Conservation (phyloP, 495 filamentous ascomycete species). For the Penicillium psychrofluorescens region DNA sequence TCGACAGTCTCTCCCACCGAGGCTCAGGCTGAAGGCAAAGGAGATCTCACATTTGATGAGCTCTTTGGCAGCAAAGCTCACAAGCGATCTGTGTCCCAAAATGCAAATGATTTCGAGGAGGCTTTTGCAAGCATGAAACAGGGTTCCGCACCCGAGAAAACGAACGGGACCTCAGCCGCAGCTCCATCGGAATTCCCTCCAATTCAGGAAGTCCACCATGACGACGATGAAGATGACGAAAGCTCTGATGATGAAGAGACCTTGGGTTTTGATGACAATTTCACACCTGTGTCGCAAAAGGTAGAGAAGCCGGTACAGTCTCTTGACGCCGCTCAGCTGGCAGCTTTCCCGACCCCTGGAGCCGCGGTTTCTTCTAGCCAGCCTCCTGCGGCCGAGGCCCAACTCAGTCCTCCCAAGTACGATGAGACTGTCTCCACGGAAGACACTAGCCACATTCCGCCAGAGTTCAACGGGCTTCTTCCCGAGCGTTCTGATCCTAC, state of each 20-base stretch:
- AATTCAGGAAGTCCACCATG: slow-evolving; percentile 74
- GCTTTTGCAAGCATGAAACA: slow-evolving; percentile 40
- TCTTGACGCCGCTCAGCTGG: slow-evolving; percentile 34
- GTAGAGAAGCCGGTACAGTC: slow-evolving; percentile 17
- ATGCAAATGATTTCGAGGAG: slow-evolving; percentile 46
- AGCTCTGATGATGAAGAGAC: slow-evolving; percentile 62
- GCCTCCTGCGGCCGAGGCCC: slow-evolving; percentile 47
- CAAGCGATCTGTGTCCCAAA: slow-evolving; percentile 49
- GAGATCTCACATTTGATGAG: slow-evolving; percentile 40
- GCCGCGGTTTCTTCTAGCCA: slow-evolving; percentile 15
- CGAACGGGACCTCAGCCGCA: slow-evolving; percentile 25
- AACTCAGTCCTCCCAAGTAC: slow-evolving; percentile 61
- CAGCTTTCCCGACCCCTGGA: slow-evolving; percentile 33
- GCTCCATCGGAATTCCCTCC: slow-evolving; percentile 76
- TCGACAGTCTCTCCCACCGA: slow-evolving; percentile 17
- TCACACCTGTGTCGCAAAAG: slow-evolving; percentile 61
- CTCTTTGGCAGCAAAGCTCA: slow-evolving; percentile 50
- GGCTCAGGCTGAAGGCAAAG: slow-evolving; percentile 10
- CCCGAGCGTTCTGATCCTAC: slow-evolving; percentile 60
- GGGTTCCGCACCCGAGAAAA: slow-evolving; percentile 8
- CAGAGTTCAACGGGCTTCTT: slow-evolving; percentile 57
- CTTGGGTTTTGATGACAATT: slow-evolving; percentile 87
- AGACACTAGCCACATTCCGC: slow-evolving; percentile 39
- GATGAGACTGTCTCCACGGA: slow-evolving; percentile 33
- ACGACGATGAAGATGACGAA: slow-evolving; percentile 65